Evolutionary conservation across 169 alveolate species (phyloP).

Genomic region (Haemoproteus tartakovskyi): DNA sequence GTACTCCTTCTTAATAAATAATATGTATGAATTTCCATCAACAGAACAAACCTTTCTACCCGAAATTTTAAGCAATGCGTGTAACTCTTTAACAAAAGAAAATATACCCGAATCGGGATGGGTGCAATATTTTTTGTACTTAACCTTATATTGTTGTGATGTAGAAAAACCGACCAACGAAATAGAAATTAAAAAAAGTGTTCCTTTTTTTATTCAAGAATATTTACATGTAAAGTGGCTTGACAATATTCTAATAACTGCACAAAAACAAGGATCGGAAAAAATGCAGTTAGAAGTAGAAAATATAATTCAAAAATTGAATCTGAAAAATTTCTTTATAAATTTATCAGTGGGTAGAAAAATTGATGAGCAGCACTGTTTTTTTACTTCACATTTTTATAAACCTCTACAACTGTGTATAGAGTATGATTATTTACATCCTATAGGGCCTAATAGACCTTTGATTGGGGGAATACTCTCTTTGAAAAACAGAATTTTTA

Average conservation of each 20-base stretch:
- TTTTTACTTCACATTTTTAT: constrained; percentile 81
- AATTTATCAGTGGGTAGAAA: constrained; percentile 83
- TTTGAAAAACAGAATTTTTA: constrained; percentile 77
- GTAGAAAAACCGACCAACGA: constrained; percentile 82
- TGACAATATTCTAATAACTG: constrained; percentile 77
- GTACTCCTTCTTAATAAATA: constrained; percentile 68
- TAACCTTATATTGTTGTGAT: constrained; percentile 81
- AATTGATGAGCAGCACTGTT: constrained; percentile 85
- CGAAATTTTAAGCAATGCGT: constrained; percentile 57
- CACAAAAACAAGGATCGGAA: constrained; percentile 84
- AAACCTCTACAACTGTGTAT: constrained; percentile 78
- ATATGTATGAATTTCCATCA: constrained; percentile 74
- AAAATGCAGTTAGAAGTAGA: constrained; percentile 82
- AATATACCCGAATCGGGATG: constrained; percentile 82
- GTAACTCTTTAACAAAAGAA: constrained; percentile 68
- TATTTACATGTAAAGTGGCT: constrained; percentile 82
- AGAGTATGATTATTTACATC: constrained; percentile 81
- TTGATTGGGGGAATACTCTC: constrained; percentile 76
- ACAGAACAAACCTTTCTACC: constrained; percentile 54
- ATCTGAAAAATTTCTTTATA: constrained; percentile 72
- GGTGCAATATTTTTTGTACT: constrained; percentile 79
- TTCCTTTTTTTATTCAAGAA: constrained; percentile 79
- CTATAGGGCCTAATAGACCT: constrained; percentile 75
- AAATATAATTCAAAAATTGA: constrained; percentile 75
- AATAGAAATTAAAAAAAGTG: constrained; percentile 71